These are phyloP conservation scores for Graphium sp. DNA, from an alignment of 2,329 filamentous ascomycete species.

Conservation along the genomic window DNA sequence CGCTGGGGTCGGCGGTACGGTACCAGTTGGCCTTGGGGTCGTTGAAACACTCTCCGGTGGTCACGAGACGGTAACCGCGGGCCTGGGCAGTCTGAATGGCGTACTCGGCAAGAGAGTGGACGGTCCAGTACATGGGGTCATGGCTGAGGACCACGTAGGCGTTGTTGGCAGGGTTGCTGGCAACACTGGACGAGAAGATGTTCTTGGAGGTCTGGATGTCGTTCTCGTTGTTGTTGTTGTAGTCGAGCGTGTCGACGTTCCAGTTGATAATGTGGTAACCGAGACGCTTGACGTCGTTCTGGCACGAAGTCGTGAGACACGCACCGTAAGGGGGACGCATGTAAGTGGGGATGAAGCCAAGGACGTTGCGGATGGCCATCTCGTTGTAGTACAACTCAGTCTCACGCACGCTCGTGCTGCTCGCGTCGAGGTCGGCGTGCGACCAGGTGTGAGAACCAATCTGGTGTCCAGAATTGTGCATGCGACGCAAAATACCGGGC, in stretches of 20 bases:
- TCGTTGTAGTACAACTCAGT: slow-evolving; percentile 26
- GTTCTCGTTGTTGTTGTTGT: slow-evolving; percentile 28
- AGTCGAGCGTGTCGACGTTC: slow-evolving; percentile 27
- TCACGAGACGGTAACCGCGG: slow-evolving; percentile 7
- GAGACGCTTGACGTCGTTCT: slow-evolving; percentile 17
- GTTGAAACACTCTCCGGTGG: slow-evolving; percentile 28
- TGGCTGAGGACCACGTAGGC: slow-evolving; percentile 28
- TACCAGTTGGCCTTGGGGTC: slow-evolving; percentile 39
- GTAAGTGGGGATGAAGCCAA: slow-evolving; percentile 23
- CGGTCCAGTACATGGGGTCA: too few species aligned
- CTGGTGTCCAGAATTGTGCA: slow-evolving; percentile 38
- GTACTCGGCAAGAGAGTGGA: slow-evolving; percentile 16
- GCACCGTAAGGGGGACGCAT: slow-evolving; percentile 27
- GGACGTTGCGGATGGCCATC: slow-evolving; percentile 22
- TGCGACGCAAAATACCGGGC: slow-evolving; percentile 18
- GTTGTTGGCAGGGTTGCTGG: slow-evolving; percentile 35
- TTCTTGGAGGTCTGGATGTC: slow-evolving; percentile 23
- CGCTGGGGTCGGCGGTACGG: too few species aligned
- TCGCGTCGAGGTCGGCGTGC: slow-evolving; percentile 21
- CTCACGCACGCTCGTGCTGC: slow-evolving; percentile 14
- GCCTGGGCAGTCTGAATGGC: slow-evolving; percentile 6
- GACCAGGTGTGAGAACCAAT: slow-evolving; percentile 37
- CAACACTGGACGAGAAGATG: too few species aligned
- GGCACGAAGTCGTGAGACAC: slow-evolving; percentile 17
- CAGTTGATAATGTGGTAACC: slow-evolving; percentile 43